Evolutionary conservation across 2,329 filamentous ascomycete genomes (phyloP), one percentile per base, ranked within the genome.

Genomic region (Rutstroemia sp.): DNA sequence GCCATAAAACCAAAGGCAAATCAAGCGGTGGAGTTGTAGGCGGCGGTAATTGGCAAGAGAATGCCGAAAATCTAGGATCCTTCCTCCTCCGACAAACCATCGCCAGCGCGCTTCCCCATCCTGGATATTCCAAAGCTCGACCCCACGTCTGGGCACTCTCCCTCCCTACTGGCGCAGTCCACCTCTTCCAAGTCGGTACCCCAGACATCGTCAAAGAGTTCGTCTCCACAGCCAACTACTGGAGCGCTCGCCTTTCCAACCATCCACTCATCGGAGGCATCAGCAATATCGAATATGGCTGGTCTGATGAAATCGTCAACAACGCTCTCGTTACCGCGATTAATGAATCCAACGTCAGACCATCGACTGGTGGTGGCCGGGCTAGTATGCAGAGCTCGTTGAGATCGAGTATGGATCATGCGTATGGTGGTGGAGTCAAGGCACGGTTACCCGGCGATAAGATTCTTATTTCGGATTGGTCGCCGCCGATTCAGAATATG

Each of bases 21-120:
- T 74, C 76, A 21, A 73, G 76, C 52, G 77, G 76, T 9, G 84
- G 82, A 27, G 80, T 88, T 6, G 94, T 97, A 2, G 94, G 94
- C 62, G 94, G 94, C 59, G 94, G 94, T 23, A 97, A 99, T 71
- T 99, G 94, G 94, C 92, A 92, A 71, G 92, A 96, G 64, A 97
- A 95, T 68, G 94, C 94, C 5, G 91, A 95, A 62, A 90, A 86
- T 62, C 78, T 96, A 9, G 92, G 90, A 65, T 87, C 86, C 19
- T 97, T 96, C 71, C 85, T 88, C 45, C 82, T 99, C 7, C 83
- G 92, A 19, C 92, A 97, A 70, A 95, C 92, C 0, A 88, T 97
- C 62, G 94, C 94, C 10, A 96, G 90, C 56, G 85, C 88, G 0
- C 80, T 99, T 14, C 94, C 94, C 8, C 81, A 91, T 0, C 92